A percentile compares a stretch with the other conserved stretches of the same genome.
These are phyloP conservation scores for Macadamia integrifolia DNA, from an alignment of 164 flowering plant genomes.

Conservation along the genomic window DNA sequence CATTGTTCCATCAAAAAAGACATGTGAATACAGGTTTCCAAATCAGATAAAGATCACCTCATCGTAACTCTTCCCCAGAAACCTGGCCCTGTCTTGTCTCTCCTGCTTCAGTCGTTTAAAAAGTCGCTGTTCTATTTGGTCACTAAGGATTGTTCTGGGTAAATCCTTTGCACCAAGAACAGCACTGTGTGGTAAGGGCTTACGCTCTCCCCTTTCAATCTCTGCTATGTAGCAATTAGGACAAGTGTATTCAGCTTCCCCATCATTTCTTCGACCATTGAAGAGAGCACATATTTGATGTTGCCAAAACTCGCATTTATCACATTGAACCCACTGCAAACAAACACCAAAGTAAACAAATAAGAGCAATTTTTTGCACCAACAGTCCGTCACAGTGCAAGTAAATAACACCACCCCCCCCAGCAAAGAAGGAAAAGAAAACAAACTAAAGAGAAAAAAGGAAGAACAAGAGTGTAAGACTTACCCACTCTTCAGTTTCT, in stretches of 20 bases:
- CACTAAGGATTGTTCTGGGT: slow-evolving; percentile 47
- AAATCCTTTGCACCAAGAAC: slow-evolving; percentile 45
- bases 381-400: too few species aligned
- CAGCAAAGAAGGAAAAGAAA: not conserved
- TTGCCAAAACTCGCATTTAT: slow-evolving; percentile 51
- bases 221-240: slow-evolving; percentile 43
- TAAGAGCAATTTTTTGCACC: too few species aligned
- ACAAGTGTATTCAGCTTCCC: slow-evolving; percentile 43
- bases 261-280: slow-evolving; percentile 30
- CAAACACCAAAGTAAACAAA: not conserved
- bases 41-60: slow-evolving; percentile 29
- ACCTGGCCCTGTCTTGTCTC: slow-evolving; percentile 35
- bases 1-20: too few species aligned
- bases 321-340: slow-evolving; percentile 62
- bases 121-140: slow-evolving; percentile 51
- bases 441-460: not conserved
- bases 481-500: slow-evolving; percentile 40
- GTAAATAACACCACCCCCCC: too few species aligned
- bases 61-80: slow-evolving; percentile 18
- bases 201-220: slow-evolving; percentile 19
- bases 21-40: too few species aligned
- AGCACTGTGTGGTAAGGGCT: slow-evolving; percentile 15
- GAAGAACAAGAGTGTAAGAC: slow-evolving; percentile 2
- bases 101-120: slow-evolving; percentile 34
- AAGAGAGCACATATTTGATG: slow-evolving; percentile 63